Evolutionary conservation across 345 rosid genomes (phyloP), one percentile per base, ranked within the genome.

Genomic region (Syzygium aromaticum): DNA sequence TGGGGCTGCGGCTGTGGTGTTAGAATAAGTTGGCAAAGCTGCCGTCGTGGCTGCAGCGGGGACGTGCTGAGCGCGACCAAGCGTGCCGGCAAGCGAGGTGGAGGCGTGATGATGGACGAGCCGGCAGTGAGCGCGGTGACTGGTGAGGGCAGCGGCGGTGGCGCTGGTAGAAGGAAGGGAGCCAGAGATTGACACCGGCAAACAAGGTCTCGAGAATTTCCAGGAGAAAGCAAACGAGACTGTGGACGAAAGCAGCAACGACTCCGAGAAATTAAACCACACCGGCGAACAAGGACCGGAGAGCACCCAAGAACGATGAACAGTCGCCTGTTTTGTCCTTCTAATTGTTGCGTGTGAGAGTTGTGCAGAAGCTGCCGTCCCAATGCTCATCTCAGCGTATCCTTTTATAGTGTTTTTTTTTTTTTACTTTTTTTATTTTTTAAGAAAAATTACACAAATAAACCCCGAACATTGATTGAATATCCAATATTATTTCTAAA

Each of bases 311-410:
- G 51, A 51, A 51, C 51, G 51, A 51, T 51, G 51, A 51, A 51
- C 51, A 51, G 51, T 9, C 51, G 51, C 51, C 51, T 51, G 3
- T 51, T 51, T 43, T 43, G 25, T 0, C 11, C 57, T 7, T 21
- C 57, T 21, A 54, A 21, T 54, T 21, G 10, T 54, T 19, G 57
- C 57, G 10, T 7, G 57, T 54, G 8, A 54, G 3, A 8, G 57
- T 54, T 1, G 23, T 1, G 23, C 0, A 9, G 57, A 19, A 19
- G 57, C 10, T 2, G 61, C 59, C 12, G 2, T 3, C 8, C 25
- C 10, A 19, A 2, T 54, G 57, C 0, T 8, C 52, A 3, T 1
- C 57, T 0, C 1, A 43, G 46, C 1, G 46, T 43, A 7, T 43
- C 46, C 1, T 54, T 54, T 19, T 19, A 19, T 54, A 54, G 23